Base-by-base conservation (phyloP, 2,329 filamentous ascomycete species). In the Pseudogymnoascus sp. region DNA sequence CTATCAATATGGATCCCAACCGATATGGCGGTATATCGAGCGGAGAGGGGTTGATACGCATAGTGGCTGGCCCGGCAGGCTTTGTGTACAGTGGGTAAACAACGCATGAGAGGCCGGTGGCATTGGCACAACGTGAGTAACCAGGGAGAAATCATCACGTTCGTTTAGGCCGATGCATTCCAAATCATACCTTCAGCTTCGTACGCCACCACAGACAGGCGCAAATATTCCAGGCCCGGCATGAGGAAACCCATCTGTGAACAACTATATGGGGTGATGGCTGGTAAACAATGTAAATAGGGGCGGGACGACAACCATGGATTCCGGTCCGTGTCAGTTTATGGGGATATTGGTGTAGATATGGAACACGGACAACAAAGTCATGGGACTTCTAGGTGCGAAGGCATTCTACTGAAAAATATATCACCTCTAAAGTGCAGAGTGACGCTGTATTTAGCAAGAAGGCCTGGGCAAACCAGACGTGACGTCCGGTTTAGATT, bases 341-440 rank as follows among this genome's bases (percentile, higher is more conserved):
- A 33, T 33, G 2, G 15, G 9, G 25, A 28, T 53, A 53, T 53
- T 12, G 5, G 47, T 33, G 8, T 18, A 18, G 25, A 53, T 53
- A 53, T 33, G n/a, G 47, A 18, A 33, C 47, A 33, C 11, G 47
- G 47, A 30, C 25, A 18, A 12, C 28, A 53, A 9, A 53, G 47
- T 53, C 47, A 53, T 53, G 47, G 28, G 47, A 18, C 47, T 33
- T 33, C 47, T 53, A n/a, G 14, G 15, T 53, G 8, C 47, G 25
- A 53, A 33, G 28, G 47, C 18, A 53, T 53, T 33, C 25, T n/a
- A 33, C 47, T 53, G 28, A 14, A n/a, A n/a, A 53, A 53, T 53
- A 53, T 53, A 53, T 53, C 47, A 53, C 47, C 47, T 53, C 5
- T 53, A 53, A 53, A 53, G 47, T 53, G 47, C 47, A 53, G 22